Evolutionary conservation across 176 grass and related monocot genomes (phyloP).

Genomic region (Oryza officinalis): DNA sequence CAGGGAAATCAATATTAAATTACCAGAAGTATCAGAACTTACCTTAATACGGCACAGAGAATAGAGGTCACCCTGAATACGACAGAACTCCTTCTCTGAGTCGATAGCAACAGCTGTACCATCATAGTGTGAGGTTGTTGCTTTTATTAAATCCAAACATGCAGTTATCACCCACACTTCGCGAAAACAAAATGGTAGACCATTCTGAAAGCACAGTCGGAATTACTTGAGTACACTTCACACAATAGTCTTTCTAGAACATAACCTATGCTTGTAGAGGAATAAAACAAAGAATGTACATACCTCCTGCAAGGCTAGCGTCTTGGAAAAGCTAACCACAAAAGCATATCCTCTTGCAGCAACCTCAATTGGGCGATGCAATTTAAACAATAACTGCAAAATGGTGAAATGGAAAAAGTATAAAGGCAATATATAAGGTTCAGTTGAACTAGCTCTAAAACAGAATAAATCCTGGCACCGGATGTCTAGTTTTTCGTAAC

Average conservation of each 20-base stretch:
- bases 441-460: background rate
- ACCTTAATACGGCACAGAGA: constrained; percentile 91
- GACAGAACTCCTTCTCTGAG: constrained; percentile 87
- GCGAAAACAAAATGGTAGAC: constrained; percentile 91
- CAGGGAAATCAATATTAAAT: background rate
- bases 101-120: constrained; percentile 70
- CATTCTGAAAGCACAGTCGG: constrained; percentile 58
- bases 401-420: constrained; percentile 25
- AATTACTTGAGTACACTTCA: constrained; percentile 21
- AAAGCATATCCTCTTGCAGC: constrained; percentile 89
- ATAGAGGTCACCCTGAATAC: constrained; percentile 93
- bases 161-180: constrained; percentile 98
- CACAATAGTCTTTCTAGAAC: constrained; percentile 18
- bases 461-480: background rate
- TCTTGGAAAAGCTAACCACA: constrained; percentile 90
- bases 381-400: constrained; percentile 92
- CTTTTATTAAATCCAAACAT: constrained; percentile 81
- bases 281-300: constrained; percentile 39
- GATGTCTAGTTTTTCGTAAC: constrained; percentile 5
- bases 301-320: constrained; percentile 86
- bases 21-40: constrained; percentile 35
- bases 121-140: constrained; percentile 62
- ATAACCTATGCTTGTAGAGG: constrained; percentile 29
- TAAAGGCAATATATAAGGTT: constrained; percentile 8
- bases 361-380: constrained; percentile 79